Evolutionary conservation across 352 stramenopile species (phyloP), one percentile per base, ranked within the genome.

Genomic region (Phytophthora foliorum): DNA sequence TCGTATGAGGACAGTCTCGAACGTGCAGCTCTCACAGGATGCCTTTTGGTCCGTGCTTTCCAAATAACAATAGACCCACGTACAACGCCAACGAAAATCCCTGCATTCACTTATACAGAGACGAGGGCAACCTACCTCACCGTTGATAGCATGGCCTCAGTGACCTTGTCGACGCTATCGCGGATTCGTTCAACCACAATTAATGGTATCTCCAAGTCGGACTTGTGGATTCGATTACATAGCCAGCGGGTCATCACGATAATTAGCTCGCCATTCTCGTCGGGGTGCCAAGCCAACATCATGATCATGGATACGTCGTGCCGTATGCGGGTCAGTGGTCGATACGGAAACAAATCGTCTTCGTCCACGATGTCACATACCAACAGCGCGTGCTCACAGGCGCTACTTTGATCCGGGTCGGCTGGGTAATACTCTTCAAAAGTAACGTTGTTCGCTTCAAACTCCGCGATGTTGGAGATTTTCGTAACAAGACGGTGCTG

Each of bases 11-110:
- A 97, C 94, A 14, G 89, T 98, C 46, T 95, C 97, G 8, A 98
- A 98, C 63, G 97, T 99, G 4, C 84, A 97, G 67, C 84, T 99
- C 39, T 98, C 91, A 51, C 98, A 99, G 78, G 97, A 98, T 57
- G 97, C 97, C 17, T 99, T 99, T 76, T 98, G 98, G 92, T 98
- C 97, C 24, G 97, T 99, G 52, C 72, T 99, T 32, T 94, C 86
- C 69, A 95, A 92, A 72, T 93, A 93, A 68, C 49, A 69, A 72
- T 67, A 64, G 39, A 73, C 41, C 6, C n/a, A 52, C 22, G n/a
- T 27, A 51, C 4, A n/a, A 0, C 19, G 6, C 13, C 44, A 27
- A 29, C 11, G 34, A 21, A 9, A 9, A 17, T 16, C 6, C 24
- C 21, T 44, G 6, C 29, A 34, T 34, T 34, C 29, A 8, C 29